Conservation (phyloP, 228 moss, liverwort and hornwort genomes). For the Sphagnum fallax region DNA sequence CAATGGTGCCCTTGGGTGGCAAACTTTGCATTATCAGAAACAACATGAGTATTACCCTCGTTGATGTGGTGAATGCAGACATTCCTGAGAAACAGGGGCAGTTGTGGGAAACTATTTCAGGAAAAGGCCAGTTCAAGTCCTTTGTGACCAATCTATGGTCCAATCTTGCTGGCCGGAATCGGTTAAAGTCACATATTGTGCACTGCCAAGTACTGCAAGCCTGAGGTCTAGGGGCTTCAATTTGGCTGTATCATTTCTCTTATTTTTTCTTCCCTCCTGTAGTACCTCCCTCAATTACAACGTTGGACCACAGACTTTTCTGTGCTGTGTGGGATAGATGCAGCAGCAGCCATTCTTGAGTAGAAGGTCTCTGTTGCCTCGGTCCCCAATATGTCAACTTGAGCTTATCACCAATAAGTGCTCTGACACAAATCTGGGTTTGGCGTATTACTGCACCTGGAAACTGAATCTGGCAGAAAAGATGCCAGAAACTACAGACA, state of each 20-base stretch:
- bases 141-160: slow-evolving; percentile 99
- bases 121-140: slow-evolving; percentile 98
- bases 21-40: slow-evolving; percentile 97
- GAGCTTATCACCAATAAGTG: slow-evolving; percentile 42
- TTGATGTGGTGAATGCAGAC: slow-evolving; percentile 93
- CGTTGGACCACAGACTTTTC: slow-evolving; percentile 18
- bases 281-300: slow-evolving; percentile 19
- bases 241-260: slow-evolving; percentile 36
- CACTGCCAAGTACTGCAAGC: slow-evolving; percentile 99
- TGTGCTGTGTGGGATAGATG: slow-evolving; percentile 28
- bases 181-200: slow-evolving; percentile 95
- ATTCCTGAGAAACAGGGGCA: slow-evolving; percentile 81
- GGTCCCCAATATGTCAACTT: slow-evolving; percentile 29
- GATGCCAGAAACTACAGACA: slow-evolving; percentile 23
- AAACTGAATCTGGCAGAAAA: slow-evolving; percentile 51
- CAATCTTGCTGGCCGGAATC: slow-evolving; percentile 92
- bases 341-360: slow-evolving; percentile 37
- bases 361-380: slow-evolving; percentile 45
- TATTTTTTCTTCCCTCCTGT: slow-evolving; percentile 38
- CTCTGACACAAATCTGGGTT: slow-evolving; percentile 26
- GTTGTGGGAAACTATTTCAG: slow-evolving; percentile 96
- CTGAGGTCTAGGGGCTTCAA: slow-evolving; percentile 56
- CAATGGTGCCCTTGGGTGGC: slow-evolving; percentile 88
- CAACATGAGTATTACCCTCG: slow-evolving; percentile 98
- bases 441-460: slow-evolving; percentile 16